Evolutionary conservation across 1,284 basidiomycete species (phyloP), one percentile per base, ranked within the genome.

Genomic region (Microbotryum silenes-acaulis): DNA sequence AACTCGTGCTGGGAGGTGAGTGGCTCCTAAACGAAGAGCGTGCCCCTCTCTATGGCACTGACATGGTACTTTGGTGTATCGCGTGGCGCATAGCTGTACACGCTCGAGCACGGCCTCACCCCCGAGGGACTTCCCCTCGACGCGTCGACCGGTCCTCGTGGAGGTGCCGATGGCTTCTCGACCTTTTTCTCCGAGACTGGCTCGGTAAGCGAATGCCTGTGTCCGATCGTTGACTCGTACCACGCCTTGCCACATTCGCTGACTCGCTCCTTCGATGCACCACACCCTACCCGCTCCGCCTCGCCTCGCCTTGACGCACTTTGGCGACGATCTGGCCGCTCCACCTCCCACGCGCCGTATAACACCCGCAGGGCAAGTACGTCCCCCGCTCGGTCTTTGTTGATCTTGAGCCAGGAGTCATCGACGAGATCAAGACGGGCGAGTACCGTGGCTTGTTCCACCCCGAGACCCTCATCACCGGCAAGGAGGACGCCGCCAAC

Each of bases 401-500:
- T 69, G 73, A 78, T 67, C 70, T 78, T 60, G 77, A 78, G 37
- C 93, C 93, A 61, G 90, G 92, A 75, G 94, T 86, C 68, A 87
- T 97, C 75, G 94, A 97, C 74, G 92, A 94, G 74, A 92, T 99
- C 75, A 89, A 91, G 78, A 89, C 85, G 60, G 96, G 96, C 70
- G 85, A 86, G 62, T 98, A 97, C 81, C 85, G 90, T 74, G 86
- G 85, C 67, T 85, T 99, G 56, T 98, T 99, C 83, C 96, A 98
- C 80, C 96, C 96, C 14, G 96, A 98, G 82, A 96, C 92, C 66
- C 86, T 98, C 82, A 89, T 99, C 77, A 91, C 88, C 63, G 96
- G 96, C 72, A 98, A 98, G 82, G 96, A 99, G 81, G 96, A 98
- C 75, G 94, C 93, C 60, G 94, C 94, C 69, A 99, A 97, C 83